Percentiles rank a stretch among this genome's conserved stretches.
Conservation (phyloP, 106 monocot genomes). For the Chionographis japonica region DNA sequence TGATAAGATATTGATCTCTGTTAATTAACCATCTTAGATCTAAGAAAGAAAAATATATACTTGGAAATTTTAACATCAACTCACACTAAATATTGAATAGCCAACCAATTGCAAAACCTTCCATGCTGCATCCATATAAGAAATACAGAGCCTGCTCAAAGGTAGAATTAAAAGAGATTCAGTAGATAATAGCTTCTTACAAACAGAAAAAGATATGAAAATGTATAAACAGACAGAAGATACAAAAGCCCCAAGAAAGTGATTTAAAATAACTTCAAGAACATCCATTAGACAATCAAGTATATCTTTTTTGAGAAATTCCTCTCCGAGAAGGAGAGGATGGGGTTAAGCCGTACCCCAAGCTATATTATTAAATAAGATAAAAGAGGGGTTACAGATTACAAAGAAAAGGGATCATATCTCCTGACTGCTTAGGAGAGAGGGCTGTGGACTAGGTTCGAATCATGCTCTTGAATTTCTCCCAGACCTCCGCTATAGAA, state of each 20-base stretch:
- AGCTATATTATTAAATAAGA: too few species aligned
- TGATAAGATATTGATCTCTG: too few species aligned
- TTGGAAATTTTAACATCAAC: slow-evolving; percentile 5
- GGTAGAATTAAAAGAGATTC: neutral
- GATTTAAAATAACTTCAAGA: neutral
- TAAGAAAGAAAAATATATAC: neutral
- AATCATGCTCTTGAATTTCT: too few species aligned
- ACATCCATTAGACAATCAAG: neutral
- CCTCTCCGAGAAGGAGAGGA: too few species aligned
- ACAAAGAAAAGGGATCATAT: too few species aligned
- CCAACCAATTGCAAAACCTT: slow-evolving; percentile 45
- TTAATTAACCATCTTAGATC: slow-evolving; percentile 2
- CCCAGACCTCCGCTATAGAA: too few species aligned
- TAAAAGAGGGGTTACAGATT: too few species aligned
- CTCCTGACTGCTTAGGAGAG: too few species aligned
- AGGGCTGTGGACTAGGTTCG: too few species aligned
- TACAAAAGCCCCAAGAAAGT: neutral
- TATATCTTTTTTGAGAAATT: too few species aligned
- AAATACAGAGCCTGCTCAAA: slow-evolving; percentile 47
- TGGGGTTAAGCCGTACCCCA: too few species aligned
- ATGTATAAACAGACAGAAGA: neutral
- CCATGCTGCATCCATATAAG: slow-evolving; percentile 75
- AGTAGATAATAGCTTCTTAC: neutral
- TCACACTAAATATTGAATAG: slow-evolving; percentile 44
- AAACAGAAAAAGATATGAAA: neutral